Evolutionary conservation across 164 flowering plant species (phyloP).

Genomic region (Magnolia officinalis): DNA sequence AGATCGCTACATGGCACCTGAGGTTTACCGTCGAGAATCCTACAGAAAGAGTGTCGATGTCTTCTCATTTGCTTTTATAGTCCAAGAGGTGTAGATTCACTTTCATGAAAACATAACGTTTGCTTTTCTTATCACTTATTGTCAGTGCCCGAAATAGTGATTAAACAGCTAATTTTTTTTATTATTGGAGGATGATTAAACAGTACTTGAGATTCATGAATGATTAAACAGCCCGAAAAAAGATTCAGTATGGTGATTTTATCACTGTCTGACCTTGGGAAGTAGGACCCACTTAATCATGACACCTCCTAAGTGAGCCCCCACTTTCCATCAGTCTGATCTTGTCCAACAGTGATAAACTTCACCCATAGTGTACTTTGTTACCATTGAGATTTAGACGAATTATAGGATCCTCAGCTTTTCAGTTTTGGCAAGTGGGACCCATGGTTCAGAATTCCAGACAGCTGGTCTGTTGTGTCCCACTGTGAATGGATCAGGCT

Average conservation of each 20-base stretch:
- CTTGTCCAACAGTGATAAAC: no score
- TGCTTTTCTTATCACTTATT: not conserved
- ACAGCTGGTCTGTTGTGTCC: not conserved
- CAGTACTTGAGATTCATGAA: no score
- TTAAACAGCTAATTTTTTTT: not conserved
- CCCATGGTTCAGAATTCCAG: not conserved
- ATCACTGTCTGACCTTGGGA: no score
- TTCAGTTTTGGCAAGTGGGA: not conserved
- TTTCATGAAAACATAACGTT: not conserved
- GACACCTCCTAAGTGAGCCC: no score
- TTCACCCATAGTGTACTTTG: no score
- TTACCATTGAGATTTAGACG: no score
- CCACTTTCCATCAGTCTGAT: no score
- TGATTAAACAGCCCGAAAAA: no score
- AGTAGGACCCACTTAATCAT: no score
- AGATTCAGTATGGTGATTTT: no score
- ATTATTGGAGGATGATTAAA: no score
- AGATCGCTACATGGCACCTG: constrained; percentile 74
- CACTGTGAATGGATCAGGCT: no score
- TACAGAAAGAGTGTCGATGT: constrained; percentile 67
- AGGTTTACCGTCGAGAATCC: constrained; percentile 58
- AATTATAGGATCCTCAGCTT: not conserved
- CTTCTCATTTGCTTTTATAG: constrained; percentile 58
- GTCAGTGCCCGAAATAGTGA: not conserved
- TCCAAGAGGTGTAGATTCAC: constrained; percentile 34